A percentile compares a stretch with the other conserved stretches of the same genome.
Evolutionary conservation across 345 rosid genomes (phyloP).

Genomic region (Arabidopsis thaliana): TAIR10.1 NC_003076.8:26711501-26712000

Average conservation of each 20-base stretch:
- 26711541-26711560: slow-evolving; percentile 45
- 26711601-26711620: slow-evolving; percentile 36
- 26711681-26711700: slow-evolving; percentile 28
- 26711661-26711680: neutral
- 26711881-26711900: slow-evolving; percentile 6
- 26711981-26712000: slow-evolving; percentile 89
- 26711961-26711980: slow-evolving; percentile 93
- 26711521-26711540: neutral
- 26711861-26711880: neutral
- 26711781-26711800: slow-evolving; percentile 99
- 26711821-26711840: neutral
- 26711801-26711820: neutral
- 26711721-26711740: slow-evolving; percentile 87
- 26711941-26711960: slow-evolving; percentile 99
- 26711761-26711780: slow-evolving; percentile 92
- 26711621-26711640: neutral
- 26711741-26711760: slow-evolving; percentile 94
- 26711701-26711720: slow-evolving; percentile 98
- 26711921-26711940: slow-evolving; percentile 95
- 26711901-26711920: slow-evolving; percentile 75
- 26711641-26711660: neutral
- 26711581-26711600: slow-evolving; percentile 51
- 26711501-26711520: neutral
- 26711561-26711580: slow-evolving; percentile 51
- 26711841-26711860: neutral